Evolutionary conservation across 345 rosid genomes (phyloP).

Genomic region (Eutrema heterophyllum): DNA sequence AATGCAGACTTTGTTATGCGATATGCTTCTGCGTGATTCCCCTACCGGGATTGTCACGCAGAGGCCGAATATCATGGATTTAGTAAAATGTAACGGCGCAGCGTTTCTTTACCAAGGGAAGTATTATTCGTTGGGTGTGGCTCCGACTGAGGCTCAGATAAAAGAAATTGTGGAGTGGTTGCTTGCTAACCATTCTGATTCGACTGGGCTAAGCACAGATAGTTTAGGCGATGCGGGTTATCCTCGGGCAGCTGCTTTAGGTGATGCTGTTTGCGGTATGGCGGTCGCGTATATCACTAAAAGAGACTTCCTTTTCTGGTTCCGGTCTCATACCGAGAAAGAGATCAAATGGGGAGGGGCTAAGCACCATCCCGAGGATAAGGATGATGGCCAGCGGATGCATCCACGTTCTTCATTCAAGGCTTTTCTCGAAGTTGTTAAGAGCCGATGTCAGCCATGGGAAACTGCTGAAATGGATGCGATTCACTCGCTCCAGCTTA

Average conservation of each 20-base stretch:
- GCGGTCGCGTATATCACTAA: conserved; percentile 88
- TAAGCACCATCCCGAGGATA: conserved; percentile 93
- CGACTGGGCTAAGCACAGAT: conserved; percentile 92
- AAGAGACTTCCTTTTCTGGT: conserved; percentile 88
- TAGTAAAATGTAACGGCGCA: conserved; percentile 93
- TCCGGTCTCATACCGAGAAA: conserved; percentile 87
- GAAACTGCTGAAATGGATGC: conserved; percentile 98
- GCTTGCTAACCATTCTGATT: conserved; percentile 70
- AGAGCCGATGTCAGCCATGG: conserved; percentile 88
- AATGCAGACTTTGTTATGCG: conserved; percentile 92
- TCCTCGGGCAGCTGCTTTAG: conserved; percentile 72
- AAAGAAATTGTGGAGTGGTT: conserved; percentile 85
- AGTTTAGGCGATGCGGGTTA: conserved; percentile 90
- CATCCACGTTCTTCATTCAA: conserved; percentile 93
- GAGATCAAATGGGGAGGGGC: conserved; percentile 99
- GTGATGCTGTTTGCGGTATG: conserved; percentile 96
- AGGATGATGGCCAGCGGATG: conserved; percentile 93
- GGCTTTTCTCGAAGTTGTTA: conserved; percentile 96
- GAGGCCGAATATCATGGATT: conserved; percentile 89
- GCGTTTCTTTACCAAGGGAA: conserved; percentile 79
- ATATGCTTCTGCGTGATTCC: conserved; percentile 96
- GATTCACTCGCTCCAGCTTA: conserved; percentile 91
- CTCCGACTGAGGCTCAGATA: conserved; percentile 82
- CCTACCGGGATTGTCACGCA: conserved; percentile 86
- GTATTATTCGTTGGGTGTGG: conserved; percentile 67